Percentiles rank a stretch among this genome's conserved stretches.
These are phyloP conservation scores for Alternaria triticimaculans DNA, from an alignment of 2,329 filamentous ascomycete genomes.

Conservation along the genomic window DNA sequence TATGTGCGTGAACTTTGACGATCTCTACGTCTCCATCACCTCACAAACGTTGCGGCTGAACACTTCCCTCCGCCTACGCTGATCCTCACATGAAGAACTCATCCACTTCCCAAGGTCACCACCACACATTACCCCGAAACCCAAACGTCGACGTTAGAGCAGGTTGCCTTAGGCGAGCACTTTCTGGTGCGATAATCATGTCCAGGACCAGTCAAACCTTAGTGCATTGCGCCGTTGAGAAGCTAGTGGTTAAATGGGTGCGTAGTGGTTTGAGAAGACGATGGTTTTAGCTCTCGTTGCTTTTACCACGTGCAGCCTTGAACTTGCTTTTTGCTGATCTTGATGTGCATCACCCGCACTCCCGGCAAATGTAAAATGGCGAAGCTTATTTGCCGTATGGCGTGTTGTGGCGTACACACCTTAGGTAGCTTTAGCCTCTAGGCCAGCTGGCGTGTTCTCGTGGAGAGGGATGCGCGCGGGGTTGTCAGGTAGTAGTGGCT, in stretches of 20 bases:
- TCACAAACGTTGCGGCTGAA: background rate
- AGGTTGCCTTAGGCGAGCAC: background rate
- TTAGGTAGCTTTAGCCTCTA: background rate
- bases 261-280: background rate
- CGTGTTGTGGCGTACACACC: background rate
- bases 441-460: background rate
- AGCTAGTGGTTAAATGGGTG: background rate
- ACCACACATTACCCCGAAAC: background rate
- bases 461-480: background rate
- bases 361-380: background rate
- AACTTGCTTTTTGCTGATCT: conserved; percentile 1
- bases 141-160: background rate
- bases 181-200: background rate
- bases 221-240: background rate
- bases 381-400: background rate
- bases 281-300: background rate
- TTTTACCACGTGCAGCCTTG: background rate
- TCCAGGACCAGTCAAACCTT: background rate
- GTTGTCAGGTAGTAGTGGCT: background rate
- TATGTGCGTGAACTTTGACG: background rate
- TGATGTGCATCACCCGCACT: background rate
- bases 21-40: background rate
- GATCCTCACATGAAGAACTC: background rate
- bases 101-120: background rate
- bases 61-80: background rate